phyloP scores from a whole-genome alignment of 2,329 filamentous ascomycete genomes.

The Beauveria medogensis region DNA sequence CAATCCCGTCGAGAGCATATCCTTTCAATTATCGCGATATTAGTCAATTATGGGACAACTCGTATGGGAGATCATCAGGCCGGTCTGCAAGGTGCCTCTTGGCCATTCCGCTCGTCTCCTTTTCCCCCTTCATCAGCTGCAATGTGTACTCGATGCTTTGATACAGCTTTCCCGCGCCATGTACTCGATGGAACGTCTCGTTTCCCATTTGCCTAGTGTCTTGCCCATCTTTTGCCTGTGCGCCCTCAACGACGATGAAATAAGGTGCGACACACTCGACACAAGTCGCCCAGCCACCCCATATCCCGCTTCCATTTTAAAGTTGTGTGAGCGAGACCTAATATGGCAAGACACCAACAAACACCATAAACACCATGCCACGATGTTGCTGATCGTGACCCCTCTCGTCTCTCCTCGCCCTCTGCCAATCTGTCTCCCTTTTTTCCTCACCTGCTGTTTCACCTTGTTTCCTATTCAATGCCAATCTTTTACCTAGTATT shows the following conservation, averaged over 20 bases:
- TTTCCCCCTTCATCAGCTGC: background rate
- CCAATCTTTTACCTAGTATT: background rate
- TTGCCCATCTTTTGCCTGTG: background rate
- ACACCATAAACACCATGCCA: slow-evolving; percentile 2
- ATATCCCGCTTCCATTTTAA: slow-evolving; percentile 1
- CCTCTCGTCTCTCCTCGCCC: background rate
- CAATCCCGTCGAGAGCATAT: background rate
- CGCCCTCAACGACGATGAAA: slow-evolving; percentile 2
- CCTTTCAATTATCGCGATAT: background rate
- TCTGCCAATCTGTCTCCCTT: slow-evolving; percentile 1
- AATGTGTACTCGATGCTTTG: background rate
- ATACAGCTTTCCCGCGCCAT: background rate
- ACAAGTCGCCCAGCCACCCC: background rate
- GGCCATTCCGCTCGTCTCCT: background rate
- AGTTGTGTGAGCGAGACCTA: slow-evolving; percentile 1
- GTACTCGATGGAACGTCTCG: background rate
- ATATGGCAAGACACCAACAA: background rate
- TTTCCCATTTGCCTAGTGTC: background rate
- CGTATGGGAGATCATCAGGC: background rate
- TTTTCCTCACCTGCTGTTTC: background rate
- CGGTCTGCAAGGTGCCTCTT: background rate
- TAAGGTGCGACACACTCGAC: slow-evolving; percentile 8
- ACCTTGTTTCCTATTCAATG: background rate
- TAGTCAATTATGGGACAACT: slow-evolving; percentile 4
- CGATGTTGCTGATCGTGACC: slow-evolving; percentile 1